A percentile compares a stretch with the other conserved stretches of the same genome.
These are phyloP conservation scores for Picea abies DNA, from an alignment of 83 land plant species.

Conservation along the genomic window DNA sequence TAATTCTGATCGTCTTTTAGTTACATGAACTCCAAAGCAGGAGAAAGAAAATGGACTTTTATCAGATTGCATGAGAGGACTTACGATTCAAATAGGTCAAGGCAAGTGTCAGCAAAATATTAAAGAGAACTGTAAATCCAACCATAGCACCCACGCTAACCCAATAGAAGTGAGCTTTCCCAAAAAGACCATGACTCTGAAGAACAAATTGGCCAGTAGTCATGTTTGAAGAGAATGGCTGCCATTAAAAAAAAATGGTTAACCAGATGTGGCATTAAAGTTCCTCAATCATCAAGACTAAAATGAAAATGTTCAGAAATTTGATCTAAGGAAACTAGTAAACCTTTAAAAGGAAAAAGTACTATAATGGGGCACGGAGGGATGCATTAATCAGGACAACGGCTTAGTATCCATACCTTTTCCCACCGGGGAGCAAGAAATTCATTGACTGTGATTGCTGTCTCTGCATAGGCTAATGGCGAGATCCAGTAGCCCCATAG, in stretches of 20 bases:
- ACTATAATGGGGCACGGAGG: too few relatives aligned
- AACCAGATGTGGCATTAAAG: background rate
- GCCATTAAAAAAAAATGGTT: conserved; percentile 8
- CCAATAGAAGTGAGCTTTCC: conserved; percentile 62
- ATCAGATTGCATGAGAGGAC: conserved; percentile 3
- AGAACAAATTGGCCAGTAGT: conserved; percentile 44
- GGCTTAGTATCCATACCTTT: conserved; percentile 30
- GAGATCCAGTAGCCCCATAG: conserved; percentile 91
- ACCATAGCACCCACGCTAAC: conserved; percentile 60
- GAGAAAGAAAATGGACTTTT: background rate
- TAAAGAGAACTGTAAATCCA: conserved; percentile 59
- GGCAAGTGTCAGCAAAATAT: conserved; percentile 57
- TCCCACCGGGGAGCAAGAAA: conserved; percentile 78
- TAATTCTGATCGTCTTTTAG: background rate
- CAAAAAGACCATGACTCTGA: conserved; percentile 41
- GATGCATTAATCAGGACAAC: background rate
- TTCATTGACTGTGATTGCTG: conserved; percentile 71
- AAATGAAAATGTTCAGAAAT: background rate
- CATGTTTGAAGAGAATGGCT: conserved; percentile 35
- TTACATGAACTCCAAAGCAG: background rate
- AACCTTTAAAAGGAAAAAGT: background rate
- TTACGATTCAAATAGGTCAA: conserved; percentile 65
- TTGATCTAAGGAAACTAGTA: background rate
- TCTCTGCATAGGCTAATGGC: conserved; percentile 66
- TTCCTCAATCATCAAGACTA: background rate